Percentiles rank a stretch among this genome's conserved stretches.
Evolutionary conservation across 768 basidiomycete genomes (phyloP).

Genomic region (Cystofilobasidium capitatum): DNA sequence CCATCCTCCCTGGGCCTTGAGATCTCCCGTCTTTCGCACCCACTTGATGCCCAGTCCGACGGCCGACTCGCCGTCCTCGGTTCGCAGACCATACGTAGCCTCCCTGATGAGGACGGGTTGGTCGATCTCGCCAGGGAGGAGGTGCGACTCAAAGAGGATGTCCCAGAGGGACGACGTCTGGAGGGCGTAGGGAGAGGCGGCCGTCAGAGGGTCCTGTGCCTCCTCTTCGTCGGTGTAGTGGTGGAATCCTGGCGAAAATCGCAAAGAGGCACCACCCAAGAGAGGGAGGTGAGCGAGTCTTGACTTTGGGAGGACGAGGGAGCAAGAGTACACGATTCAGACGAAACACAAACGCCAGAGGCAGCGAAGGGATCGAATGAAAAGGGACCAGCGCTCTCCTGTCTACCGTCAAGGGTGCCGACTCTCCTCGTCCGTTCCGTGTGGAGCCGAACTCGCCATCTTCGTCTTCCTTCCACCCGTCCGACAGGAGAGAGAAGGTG

Average conservation of each 20-base stretch:
- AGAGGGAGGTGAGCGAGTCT: not conserved
- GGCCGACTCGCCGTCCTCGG: not conserved
- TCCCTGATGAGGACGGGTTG: not conserved
- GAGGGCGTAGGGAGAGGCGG: not conserved
- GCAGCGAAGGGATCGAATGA: too few species aligned
- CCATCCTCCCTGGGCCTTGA: not conserved
- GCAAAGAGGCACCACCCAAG: not conserved
- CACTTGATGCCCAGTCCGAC: constrained; percentile 8
- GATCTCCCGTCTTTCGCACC: not conserved
- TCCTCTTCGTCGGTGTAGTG: constrained; percentile 13
- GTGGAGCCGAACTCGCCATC: too few species aligned
- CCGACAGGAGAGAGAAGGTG: too few species aligned
- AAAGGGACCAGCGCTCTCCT: too few species aligned
- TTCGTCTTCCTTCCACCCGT: too few species aligned
- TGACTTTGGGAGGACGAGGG: too few species aligned
- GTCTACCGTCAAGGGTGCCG: too few species aligned
- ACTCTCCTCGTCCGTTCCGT: too few species aligned
- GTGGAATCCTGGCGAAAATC: constrained; percentile 3
- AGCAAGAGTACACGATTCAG: too few species aligned
- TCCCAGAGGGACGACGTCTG: constrained; percentile 4
- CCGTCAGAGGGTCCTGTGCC: not conserved
- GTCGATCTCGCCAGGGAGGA: not conserved
- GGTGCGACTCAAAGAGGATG: not conserved
- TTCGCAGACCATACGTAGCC: constrained; percentile 1
- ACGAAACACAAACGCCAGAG: too few species aligned